These are phyloP conservation scores for Ascochyta pisi DNA, from an alignment of 2,329 filamentous ascomycete genomes.

Conservation along the genomic window DNA sequence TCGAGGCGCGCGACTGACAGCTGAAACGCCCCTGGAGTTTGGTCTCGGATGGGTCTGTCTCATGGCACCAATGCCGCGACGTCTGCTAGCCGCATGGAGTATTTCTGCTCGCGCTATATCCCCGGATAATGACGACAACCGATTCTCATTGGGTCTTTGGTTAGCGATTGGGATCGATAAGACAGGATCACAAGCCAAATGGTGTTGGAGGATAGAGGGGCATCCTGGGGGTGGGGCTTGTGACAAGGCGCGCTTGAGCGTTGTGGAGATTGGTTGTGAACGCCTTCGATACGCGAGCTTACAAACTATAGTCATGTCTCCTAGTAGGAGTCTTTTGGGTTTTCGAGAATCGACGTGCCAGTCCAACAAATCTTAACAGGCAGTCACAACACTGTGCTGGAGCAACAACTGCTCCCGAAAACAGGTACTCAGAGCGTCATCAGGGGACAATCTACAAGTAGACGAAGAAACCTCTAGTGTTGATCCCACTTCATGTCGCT, in stretches of 20 bases:
- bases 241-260: conserved; percentile 10
- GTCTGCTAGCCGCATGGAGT: conserved; percentile 9
- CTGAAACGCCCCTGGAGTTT: conserved; percentile 14
- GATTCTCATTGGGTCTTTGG: conserved; percentile 6
- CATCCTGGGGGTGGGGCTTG: conserved; percentile 1
- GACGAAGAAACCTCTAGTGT: too few species aligned
- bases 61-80: conserved; percentile 13
- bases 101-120: conserved; percentile 6
- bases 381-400: too few species aligned
- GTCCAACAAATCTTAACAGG: neutral
- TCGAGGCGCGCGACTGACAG: conserved; percentile 19
- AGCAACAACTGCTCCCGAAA: too few species aligned
- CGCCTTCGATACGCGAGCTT: conserved; percentile 2
- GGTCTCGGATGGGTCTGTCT: conserved; percentile 8
- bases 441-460: too few species aligned
- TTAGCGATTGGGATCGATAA: conserved; percentile 2
- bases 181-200: conserved; percentile 12
- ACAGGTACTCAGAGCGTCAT: too few species aligned
- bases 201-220: conserved; percentile 3
- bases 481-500: too few species aligned
- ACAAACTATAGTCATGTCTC: neutral
- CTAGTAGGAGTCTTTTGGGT: too few species aligned
- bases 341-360: neutral
- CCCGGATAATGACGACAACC: neutral
- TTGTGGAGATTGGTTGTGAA: conserved; percentile 14